A percentile compares a stretch with the other conserved stretches of the same genome.
Evolutionary conservation across 768 basidiomycete species (phyloP).

Genomic region (Russula emetica): DNA sequence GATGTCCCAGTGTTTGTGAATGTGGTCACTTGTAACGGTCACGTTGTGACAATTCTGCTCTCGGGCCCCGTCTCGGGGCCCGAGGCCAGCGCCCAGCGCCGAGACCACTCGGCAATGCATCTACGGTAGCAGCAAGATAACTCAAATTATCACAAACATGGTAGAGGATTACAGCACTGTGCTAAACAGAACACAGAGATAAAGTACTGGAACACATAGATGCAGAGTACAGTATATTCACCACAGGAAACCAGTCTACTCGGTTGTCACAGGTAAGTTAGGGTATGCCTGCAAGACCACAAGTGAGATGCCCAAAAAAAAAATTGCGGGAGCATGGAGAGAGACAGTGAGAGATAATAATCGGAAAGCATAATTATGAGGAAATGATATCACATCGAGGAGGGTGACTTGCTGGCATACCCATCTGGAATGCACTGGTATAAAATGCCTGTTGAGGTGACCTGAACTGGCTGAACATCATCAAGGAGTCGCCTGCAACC

Average conservation of each 20-base stretch:
- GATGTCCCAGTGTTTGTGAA: no score
- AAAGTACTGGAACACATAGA: constrained; percentile 3
- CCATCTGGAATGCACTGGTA: constrained; percentile 14
- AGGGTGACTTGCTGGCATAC: neutral
- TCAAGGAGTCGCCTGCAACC: constrained; percentile 4
- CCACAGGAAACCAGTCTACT: neutral
- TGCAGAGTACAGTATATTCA: constrained; percentile 9
- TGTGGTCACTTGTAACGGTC: neutral
- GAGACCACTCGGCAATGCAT: no score
- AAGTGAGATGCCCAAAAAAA: neutral
- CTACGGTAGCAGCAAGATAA: neutral
- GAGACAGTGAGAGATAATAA: neutral
- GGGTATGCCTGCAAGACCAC: neutral
- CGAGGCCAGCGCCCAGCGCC: no score
- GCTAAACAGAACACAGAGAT: neutral
- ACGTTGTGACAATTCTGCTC: no score
- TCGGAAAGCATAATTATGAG: neutral
- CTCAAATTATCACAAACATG: neutral
- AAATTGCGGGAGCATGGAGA: neutral
- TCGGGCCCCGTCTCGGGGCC: no score
- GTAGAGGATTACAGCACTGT: neutral
- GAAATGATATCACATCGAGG: constrained; percentile 3
- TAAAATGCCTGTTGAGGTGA: constrained; percentile 5
- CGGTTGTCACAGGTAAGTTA: neutral
- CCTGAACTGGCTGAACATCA: constrained; percentile 13